Conservation (phyloP, 345 rosid genomes). For the Eucalyptus grandis region DNA sequence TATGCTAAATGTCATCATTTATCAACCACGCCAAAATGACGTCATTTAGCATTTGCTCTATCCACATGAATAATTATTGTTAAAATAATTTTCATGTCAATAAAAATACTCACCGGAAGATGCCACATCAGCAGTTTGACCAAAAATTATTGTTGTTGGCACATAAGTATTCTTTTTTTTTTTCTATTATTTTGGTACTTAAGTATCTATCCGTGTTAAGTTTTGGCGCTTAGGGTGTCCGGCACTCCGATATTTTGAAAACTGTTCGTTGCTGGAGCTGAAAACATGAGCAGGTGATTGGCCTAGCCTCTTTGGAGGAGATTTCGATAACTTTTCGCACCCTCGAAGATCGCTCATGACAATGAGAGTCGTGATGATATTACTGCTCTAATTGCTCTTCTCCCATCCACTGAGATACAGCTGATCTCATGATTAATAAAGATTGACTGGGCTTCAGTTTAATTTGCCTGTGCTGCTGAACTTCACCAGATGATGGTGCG, state of each 20-base stretch:
- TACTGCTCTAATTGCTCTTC: not conserved
- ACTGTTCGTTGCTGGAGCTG: not conserved
- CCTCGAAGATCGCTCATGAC: not conserved
- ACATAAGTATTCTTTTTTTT: too few species aligned
- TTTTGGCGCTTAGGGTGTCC: too few species aligned
- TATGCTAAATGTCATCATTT: too few species aligned
- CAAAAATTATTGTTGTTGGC: too few species aligned
- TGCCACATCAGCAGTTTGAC: too few species aligned
- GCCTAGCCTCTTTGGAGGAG: not conserved
- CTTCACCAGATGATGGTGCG: not conserved
- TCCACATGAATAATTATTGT: too few species aligned
- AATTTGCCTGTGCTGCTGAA: not conserved
- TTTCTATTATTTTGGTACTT: too few species aligned
- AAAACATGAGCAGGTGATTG: not conserved
- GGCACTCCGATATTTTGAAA: not conserved
- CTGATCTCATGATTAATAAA: not conserved
- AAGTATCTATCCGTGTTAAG: rapidly evolving
- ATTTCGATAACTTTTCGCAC: not conserved
- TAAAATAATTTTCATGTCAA: too few species aligned
- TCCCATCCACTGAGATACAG: not conserved
- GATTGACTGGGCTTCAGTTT: not conserved
- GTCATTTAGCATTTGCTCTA: too few species aligned
- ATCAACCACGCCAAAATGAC: too few species aligned
- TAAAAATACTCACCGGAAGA: too few species aligned
- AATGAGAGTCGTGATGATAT: not conserved